phyloP scores from a whole-genome alignment of 2,329 filamentous ascomycete species.

The Colletotrichum spinosum region DNA sequence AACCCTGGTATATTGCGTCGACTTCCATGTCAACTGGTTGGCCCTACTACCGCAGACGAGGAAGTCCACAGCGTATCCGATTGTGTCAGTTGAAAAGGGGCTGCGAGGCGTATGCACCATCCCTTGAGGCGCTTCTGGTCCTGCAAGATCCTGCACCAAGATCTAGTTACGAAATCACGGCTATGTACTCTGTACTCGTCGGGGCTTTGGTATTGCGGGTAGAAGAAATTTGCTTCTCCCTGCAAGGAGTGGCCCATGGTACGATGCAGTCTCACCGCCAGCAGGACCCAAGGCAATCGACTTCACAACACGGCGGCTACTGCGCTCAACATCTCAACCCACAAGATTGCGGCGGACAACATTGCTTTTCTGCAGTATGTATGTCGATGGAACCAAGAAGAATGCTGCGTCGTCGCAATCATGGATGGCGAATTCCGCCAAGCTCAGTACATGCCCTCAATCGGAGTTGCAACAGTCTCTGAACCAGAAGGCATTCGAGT shows the following conservation, averaged over 20 bases:
- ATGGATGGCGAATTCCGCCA: conserved; percentile 1
- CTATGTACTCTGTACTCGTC: not conserved
- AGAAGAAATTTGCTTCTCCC: conserved; percentile 12
- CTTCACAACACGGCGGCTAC: not conserved
- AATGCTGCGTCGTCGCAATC: not conserved
- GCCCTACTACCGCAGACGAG: conserved; percentile 8
- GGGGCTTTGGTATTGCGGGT: not conserved
- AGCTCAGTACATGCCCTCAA: not conserved
- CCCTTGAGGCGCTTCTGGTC: not conserved
- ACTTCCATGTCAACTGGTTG: not conserved
- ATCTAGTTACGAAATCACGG: conserved; percentile 17
- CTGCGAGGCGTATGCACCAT: conserved; percentile 1
- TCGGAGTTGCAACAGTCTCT: too few species aligned
- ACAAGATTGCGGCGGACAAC: not conserved
- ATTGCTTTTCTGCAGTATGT: conserved; percentile 15
- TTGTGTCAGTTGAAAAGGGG: not conserved
- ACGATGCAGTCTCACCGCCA: conserved; percentile 11
- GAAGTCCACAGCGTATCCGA: conserved; percentile 1
- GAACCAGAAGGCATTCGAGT: too few species aligned
- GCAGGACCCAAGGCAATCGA: not conserved
- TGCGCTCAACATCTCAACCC: conserved; percentile 8
- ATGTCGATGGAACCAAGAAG: not conserved
- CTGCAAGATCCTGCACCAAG: conserved; percentile 34
- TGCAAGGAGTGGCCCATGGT: conserved; percentile 15
- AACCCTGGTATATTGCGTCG: conserved; percentile 3